Base-by-base conservation (phyloP, 352 stramenopile genomes). In the Pythium coloratum region DNA sequence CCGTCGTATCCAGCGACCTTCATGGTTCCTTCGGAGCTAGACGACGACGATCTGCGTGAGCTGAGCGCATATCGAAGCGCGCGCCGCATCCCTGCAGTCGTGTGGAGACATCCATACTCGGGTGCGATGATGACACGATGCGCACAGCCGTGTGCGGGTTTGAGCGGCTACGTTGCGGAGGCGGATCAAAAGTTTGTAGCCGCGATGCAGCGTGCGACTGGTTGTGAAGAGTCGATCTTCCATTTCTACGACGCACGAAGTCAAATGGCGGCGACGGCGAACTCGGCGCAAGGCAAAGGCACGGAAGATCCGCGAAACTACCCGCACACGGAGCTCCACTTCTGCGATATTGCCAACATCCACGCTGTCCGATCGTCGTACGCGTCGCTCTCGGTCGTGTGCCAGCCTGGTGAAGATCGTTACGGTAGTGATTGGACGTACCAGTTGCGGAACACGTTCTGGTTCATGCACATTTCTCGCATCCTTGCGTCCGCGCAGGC, bases 301-400 rank as follows among this genome's bases (percentile, higher is more conserved):
- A 96, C 88, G 0, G 91, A 95, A 71, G 86, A 99, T 75, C 70
- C 95, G 66, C 86, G 97, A 34, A 97, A 98, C 70, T 99, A 99
- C 76, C 79, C 87, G 18, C 92, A 97, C 63, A 90, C 90, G 6
- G 97, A 98, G 26, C 85, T 99, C 30, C 94, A 98, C 60, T 99
- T 99, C 73, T 98, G 96, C 75, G 97, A 99, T 63, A 99, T 99
- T 70, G 95, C 90, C 3, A 99, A 99, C 77, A 99, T 99, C 67
- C 97, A 99, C 78, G 93, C 92, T 32, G 97, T 99, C 40, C 96
- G 98, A 20, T 92, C 86, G 42, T 93, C 89, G 16, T 95, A 88
- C 55, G 78, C 82, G 14, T 82, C 83, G n/a, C 70, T 97, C n/a
- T 82, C 84, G 50, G 65, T 65, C 13, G 73, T 97, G 3, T 91